A percentile compares a stretch with the other conserved stretches of the same genome.
phyloP scores from a whole-genome alignment of 2,329 filamentous ascomycete species.

The Cryoendolithus antarcticus region DNA sequence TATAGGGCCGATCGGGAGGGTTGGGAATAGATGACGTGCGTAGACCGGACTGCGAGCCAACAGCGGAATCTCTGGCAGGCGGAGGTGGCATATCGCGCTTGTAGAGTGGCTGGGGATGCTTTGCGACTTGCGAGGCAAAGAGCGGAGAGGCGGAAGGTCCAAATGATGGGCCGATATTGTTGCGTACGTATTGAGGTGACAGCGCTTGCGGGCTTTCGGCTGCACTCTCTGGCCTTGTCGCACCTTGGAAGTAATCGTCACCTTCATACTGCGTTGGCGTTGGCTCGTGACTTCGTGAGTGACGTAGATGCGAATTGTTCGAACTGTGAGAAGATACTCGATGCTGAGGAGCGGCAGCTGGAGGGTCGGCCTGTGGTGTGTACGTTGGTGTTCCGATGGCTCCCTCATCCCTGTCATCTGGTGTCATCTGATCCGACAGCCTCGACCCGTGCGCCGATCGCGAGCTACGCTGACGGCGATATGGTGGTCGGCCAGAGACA shows the following conservation, averaged over 20 bases:
- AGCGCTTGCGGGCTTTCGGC: conserved; percentile 9
- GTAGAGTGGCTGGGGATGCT: conserved; percentile 8
- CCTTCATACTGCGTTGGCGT: conserved; percentile 23
- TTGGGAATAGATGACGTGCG: conserved; percentile 5
- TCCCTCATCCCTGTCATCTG: no score
- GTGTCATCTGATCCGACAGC: no score
- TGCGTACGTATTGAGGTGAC: conserved; percentile 11
- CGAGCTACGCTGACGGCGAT: background rate
- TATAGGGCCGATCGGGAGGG: conserved; percentile 1
- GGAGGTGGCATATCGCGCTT: conserved; percentile 3
- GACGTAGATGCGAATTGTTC: conserved; percentile 25
- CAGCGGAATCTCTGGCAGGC: conserved; percentile 2
- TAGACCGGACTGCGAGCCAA: conserved; percentile 3
- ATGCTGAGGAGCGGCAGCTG: no score
- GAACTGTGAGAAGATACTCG: conserved; percentile 9
- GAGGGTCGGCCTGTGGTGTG: conserved; percentile 15
- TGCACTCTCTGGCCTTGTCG: conserved; percentile 5
- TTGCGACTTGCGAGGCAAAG: conserved; percentile 34
- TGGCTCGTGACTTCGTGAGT: conserved; percentile 31
- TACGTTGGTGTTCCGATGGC: conserved; percentile 2
- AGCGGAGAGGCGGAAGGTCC: conserved; percentile 33
- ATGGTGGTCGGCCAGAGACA: background rate
- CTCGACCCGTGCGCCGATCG: background rate
- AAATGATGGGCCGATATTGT: conserved; percentile 23
- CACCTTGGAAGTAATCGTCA: conserved; percentile 7